Evolutionary conservation across 805 yeast species (phyloP), one percentile per base, ranked within the genome.

Genomic region (Kodamaea restingae): DNA sequence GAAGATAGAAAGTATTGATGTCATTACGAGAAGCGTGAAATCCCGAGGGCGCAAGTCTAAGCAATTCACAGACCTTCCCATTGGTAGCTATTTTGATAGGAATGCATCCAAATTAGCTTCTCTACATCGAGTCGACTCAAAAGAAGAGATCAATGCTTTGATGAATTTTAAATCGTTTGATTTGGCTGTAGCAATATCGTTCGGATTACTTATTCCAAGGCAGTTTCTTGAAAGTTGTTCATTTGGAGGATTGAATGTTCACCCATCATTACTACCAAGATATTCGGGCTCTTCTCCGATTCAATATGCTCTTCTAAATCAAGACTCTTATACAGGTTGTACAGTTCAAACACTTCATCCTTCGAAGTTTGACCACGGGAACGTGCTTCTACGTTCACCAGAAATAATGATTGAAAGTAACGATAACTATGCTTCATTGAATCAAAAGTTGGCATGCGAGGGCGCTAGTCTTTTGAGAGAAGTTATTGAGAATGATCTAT

Each of bases 311-410:
- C 59, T 93, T 9, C 56, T 90, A 51, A 76, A 84, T 43, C 70
- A 70, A 29, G 88, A 83, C 47, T 25, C 45, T 0, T 42, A 35
- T 12, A 83, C 97, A 0, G 98, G 98, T 0, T 95, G 88, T 12
- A 77, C 96, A 0, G 75, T 93, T 0, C 98, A 93, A 57, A 86
- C 96, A 0, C 61, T 93, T 17, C 96, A 93, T 54, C 96, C 97
- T 0, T 72, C 83, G 1, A 73, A 79, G 54, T 93, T 93, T 52
- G 98, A 93, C 50, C 68, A 65, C 24, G 98, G 98, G 1, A 65
- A 70, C 1, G 74, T 91, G 0, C 55, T 93, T 2, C 58, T 68
- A 12, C 95, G 84, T 46, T 70, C 84, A 1, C 53, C 52, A 2
- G 66, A 67, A 18, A 49, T 77, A 0, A 48, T 54, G 0, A 66